Base-by-base conservation (phyloP, 2,329 filamentous ascomycete species). In the Calonectria honghensis region DNA sequence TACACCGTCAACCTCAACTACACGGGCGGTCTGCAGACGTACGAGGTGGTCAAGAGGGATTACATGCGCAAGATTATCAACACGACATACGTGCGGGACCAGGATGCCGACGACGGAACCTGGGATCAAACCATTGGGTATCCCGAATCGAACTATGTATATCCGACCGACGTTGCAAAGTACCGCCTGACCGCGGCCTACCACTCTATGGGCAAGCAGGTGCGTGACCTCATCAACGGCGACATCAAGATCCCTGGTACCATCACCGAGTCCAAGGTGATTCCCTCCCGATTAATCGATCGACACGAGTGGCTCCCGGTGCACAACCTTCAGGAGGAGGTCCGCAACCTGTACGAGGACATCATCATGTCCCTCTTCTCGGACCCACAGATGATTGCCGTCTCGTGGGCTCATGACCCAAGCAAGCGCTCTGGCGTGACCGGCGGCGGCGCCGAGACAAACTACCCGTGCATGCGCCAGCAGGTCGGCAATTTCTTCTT, bases 11-110 rank as follows among this genome's bases (percentile, higher is more conserved):
- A 61, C 0, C 61, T 80, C 31, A 75, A 76, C 29, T 80, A 75
- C 4, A 78, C 79, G 0, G 45, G 72, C 0, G 79, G 78, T 0
- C 37, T 78, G 0, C 76, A 80, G 27, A 75, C 50, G 0, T 77
- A 80, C 27, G 29, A 77, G 4, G 27, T 80, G 0, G 48, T 41
- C 0, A n/a, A 76, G 1, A 35, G 76, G 1, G 73, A 77, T 1
- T 75, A 75, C 37, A 75, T 78, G 48, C 63, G 59, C 20, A 80
- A 78, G 69, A 74, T 80, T 1, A 74, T 80, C 31, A 45, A 79
- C n/a, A 80, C 79, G 0, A 75, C 71, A 0, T 80, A 54, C 48
- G 24, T 66, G 1, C 45, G 35, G 3, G 54, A 54, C 0, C 32
- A 74, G 2, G 35, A 75, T 1, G 61, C 52, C 0, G 2, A 67